These are phyloP conservation scores for Salix caprea DNA, from an alignment of 345 rosid species.

Conservation along the genomic window DNA sequence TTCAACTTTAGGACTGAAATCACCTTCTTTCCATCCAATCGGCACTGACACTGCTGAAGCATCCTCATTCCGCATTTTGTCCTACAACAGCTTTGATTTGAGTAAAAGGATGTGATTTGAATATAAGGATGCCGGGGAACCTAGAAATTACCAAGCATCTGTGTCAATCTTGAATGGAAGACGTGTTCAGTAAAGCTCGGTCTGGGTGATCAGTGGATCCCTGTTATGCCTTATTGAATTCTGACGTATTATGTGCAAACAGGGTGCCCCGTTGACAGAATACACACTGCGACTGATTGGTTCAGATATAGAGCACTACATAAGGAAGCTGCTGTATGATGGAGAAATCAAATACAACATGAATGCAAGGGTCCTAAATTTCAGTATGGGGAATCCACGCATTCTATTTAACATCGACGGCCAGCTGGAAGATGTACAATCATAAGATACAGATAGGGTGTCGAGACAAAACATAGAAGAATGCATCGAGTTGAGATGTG, in stretches of 20 bases:
- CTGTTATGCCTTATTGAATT: neutral
- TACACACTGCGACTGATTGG: constrained; percentile 84
- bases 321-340: constrained; percentile 73
- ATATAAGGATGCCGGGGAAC: no score
- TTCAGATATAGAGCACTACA: constrained; percentile 87
- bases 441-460: neutral
- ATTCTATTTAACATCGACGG: constrained; percentile 6
- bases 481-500: no score
- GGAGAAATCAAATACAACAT: constrained; percentile 80
- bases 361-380: constrained; percentile 51
- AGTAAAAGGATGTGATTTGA: no score
- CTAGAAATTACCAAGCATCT: no score
- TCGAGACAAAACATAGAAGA: neutral
- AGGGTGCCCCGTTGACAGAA: constrained; percentile 94
- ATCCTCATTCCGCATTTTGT: no score
- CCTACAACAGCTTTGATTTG: no score
- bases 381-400: constrained; percentile 52
- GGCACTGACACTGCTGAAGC: no score
- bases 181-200: neutral
- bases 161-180: neutral
- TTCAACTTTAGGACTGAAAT: no score
- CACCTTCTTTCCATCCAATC: no score
- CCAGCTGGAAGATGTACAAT: constrained; percentile 12
- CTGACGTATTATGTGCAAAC: constrained; percentile 13
- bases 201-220: neutral